Evolutionary conservation across 1,284 basidiomycete genomes (phyloP), one percentile per base, ranked within the genome.

Genomic region (Apiotrichum laibachii): DNA sequence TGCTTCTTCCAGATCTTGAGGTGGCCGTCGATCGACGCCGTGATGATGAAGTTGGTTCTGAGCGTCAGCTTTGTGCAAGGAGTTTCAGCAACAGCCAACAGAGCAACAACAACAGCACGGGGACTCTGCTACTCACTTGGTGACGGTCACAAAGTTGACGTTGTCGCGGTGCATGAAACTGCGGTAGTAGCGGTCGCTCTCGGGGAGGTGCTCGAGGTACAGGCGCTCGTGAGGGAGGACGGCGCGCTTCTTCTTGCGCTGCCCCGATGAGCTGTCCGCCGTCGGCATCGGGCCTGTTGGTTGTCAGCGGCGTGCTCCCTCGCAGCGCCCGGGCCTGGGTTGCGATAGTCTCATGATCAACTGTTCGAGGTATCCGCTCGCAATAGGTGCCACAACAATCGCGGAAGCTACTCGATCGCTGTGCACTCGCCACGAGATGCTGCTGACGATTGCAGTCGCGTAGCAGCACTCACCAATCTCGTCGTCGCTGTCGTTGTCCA

Each of bases 1-100:
- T 96, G 92, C 79, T 99, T 99, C 82, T 97, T 98, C 96, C 96
- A 99, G 33, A 99, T 81, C 77, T 99, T 99, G 68, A 99, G 80
- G 77, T 95, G 90, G 1, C 96, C 96, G 71, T 99, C 95, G 13
- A 93, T 78, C 2, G 93, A 97, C 1, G 94, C 93, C 2, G 96
- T 99, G 59, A 99, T 84, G 55, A 98, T 73, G 70, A 98, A 99
- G 65, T 92, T 87, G 6, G 92, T 94, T 71, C 92, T 94, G 68
- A n/a, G 12, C 16, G 26, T 31, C 26, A 31, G 26, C 26, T 31
- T 31, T 7, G 26, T 31, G 26, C 26, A 3, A 7, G 3, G 26
- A 31, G 26, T 31, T 31, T 11, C 37, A 11, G 37, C 5, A 39
- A 4, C n/a, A 18, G 9, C 18, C 10, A 6, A 10, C 43, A 10